A percentile compares a stretch with the other conserved stretches of the same genome.
These are phyloP conservation scores for Chlorella sp. DNA, from an alignment of 139 green algal genomes.

Conservation along the genomic window DNA sequence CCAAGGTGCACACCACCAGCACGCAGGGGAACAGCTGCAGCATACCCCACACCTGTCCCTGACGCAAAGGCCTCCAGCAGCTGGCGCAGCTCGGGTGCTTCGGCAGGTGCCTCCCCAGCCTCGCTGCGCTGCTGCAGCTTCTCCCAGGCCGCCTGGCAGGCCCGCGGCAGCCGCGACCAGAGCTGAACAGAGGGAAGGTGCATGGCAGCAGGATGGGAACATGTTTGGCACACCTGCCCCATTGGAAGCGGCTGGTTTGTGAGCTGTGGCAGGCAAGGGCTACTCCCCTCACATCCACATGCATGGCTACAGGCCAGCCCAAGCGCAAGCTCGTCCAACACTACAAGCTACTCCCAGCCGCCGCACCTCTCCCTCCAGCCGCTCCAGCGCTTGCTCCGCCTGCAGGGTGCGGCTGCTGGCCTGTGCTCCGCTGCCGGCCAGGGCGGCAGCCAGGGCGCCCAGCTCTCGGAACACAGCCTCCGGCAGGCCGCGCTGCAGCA, in stretches of 20 bases:
- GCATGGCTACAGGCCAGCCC: too few relatives aligned
- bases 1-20: too few relatives aligned
- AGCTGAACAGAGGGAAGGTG: not conserved
- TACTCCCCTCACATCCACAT: too few relatives aligned
- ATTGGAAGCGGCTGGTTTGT: too few relatives aligned
- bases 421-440: not conserved
- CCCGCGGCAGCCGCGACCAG: conserved; percentile 22
- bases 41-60: too few relatives aligned
- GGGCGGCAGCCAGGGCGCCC: not conserved
- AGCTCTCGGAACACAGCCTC: not conserved
- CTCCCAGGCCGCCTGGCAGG: conserved; percentile 24
- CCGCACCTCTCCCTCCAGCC: conserved; percentile 26
- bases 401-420: not conserved
- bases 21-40: too few relatives aligned
- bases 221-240: too few relatives aligned
- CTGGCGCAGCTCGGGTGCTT: not conserved
- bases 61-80: conserved; percentile 16
- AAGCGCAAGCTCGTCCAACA: too few relatives aligned
- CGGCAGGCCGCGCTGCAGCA: conserved; percentile 67
- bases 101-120: not conserved
- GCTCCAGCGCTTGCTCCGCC: conserved; percentile 3
- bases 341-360: not conserved
- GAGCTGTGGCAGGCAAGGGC: too few relatives aligned
- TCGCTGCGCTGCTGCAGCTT: conserved; percentile 6
- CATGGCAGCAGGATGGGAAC: not conserved